phyloP scores from a whole-genome alignment of 257 asterid genomes.

The Nicotiana otophora region DNA sequence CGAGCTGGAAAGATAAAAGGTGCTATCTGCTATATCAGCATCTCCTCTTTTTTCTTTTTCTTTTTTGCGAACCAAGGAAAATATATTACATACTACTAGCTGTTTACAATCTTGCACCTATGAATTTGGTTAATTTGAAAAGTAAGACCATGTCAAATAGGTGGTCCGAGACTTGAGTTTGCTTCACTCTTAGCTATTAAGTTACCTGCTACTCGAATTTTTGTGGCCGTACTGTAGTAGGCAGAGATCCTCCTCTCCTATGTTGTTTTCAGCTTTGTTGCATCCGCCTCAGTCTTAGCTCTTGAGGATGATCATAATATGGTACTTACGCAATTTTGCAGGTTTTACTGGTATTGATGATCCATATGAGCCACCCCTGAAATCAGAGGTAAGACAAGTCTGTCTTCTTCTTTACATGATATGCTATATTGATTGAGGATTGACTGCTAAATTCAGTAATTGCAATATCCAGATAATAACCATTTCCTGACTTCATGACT shows the following conservation, averaged over 20 bases:
- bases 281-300: not conserved
- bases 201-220: not conserved
- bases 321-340: slow-evolving; percentile 20
- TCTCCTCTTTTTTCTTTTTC: not conserved
- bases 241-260: not conserved
- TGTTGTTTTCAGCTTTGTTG: not conserved
- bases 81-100: slow-evolving; percentile 7
- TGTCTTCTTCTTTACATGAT: slow-evolving; percentile 3
- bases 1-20: slow-evolving; percentile 97
- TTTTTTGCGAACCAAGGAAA: not conserved
- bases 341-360: slow-evolving; percentile 98
- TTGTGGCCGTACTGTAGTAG: not conserved
- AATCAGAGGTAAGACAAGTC: slow-evolving; percentile 58
- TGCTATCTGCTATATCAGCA: slow-evolving; percentile 15
- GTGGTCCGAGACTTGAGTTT: not conserved
- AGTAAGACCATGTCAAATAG: not conserved
- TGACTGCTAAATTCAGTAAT: not conserved
- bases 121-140: not conserved
- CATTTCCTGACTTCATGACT: not conserved
- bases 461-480: not conserved
- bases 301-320: not conserved
- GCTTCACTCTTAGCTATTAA: not conserved
- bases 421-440: not conserved
- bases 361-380: slow-evolving; percentile 87
- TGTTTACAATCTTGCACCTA: not conserved